Percentiles rank a stretch among this genome's conserved stretches.
Conservation (phyloP, 2,329 filamentous ascomycete genomes). For the Alternaria atra region DNA sequence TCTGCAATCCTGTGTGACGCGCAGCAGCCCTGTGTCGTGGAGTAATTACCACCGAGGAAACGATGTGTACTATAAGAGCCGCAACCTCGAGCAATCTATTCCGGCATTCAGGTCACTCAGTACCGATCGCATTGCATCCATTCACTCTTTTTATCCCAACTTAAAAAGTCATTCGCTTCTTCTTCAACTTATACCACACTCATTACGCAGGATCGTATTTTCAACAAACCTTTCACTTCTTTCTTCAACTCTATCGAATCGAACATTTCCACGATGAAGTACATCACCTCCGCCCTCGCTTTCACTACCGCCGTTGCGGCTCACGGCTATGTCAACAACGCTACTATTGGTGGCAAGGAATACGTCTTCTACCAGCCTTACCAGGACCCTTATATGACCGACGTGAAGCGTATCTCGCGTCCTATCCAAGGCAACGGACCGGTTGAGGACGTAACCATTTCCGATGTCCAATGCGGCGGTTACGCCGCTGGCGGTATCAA, state of each 20-base stretch:
- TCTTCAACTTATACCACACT: constrained; percentile 6
- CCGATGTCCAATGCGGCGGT: constrained; percentile 67
- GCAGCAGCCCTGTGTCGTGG: constrained; percentile 22
- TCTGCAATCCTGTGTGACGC: constrained; percentile 16
- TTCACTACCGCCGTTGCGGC: constrained; percentile 43
- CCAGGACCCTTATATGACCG: constrained; percentile 44
- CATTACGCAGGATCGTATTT: constrained; percentile 18
- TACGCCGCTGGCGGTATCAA: constrained; percentile 59
- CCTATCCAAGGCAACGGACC: constrained; percentile 67
- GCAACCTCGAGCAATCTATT: constrained; percentile 28
- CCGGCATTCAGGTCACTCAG: constrained; percentile 25
- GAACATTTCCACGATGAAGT: constrained; percentile 40
- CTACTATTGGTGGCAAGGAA: constrained; percentile 42
- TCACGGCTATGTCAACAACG: constrained; percentile 50
- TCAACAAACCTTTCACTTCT: not conserved
- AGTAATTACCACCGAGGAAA: constrained; percentile 23
- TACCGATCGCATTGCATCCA: constrained; percentile 28
- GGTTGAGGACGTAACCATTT: constrained; percentile 61
- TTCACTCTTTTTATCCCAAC: constrained; percentile 17
- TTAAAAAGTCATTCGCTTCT: constrained; percentile 23
- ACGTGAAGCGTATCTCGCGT: constrained; percentile 63
- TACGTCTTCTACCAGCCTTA: constrained; percentile 50
- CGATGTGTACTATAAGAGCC: constrained; percentile 28
- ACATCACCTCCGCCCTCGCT: constrained; percentile 37
- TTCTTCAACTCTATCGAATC: constrained; percentile 5